Conservation (phyloP, 495 filamentous ascomycete genomes). For the Penicillium roqueforti region DNA sequence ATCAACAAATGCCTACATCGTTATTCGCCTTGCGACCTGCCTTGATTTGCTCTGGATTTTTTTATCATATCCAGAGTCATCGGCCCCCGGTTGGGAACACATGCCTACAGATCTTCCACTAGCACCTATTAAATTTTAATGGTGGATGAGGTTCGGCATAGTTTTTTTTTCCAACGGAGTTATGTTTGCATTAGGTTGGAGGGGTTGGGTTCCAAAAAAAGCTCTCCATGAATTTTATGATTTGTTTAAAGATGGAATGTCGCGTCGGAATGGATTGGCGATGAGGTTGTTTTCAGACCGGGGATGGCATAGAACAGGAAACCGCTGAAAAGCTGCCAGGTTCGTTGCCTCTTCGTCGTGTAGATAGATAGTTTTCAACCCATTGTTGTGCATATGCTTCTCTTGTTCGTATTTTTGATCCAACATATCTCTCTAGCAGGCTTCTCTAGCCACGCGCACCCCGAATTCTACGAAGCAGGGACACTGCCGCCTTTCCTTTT, state of each 20-base stretch:
- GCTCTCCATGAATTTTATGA: constrained; percentile 6
- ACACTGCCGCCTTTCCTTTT: too few species aligned
- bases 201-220: constrained; percentile 3
- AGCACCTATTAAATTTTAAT: background rate
- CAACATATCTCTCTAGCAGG: too few species aligned
- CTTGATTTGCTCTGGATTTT: constrained; percentile 9
- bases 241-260: background rate
- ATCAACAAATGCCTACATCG: constrained; percentile 2
- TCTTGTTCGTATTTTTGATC: too few species aligned
- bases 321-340: background rate
- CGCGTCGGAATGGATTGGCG: background rate
- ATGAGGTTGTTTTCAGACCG: background rate
- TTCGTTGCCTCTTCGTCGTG: background rate
- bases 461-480: too few species aligned
- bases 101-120: constrained; percentile 3
- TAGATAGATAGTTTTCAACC: background rate
- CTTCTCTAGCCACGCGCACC: too few species aligned
- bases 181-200: constrained; percentile 6
- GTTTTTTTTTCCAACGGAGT: constrained; percentile 2
- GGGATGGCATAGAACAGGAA: background rate
- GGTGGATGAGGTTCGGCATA: background rate
- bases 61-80: background rate
- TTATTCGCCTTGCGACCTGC: constrained; percentile 14
- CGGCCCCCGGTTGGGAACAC: background rate
- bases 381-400: background rate